phyloP scores from a whole-genome alignment of 2,329 filamentous ascomycete species.

The Drechslera avenae region DNA sequence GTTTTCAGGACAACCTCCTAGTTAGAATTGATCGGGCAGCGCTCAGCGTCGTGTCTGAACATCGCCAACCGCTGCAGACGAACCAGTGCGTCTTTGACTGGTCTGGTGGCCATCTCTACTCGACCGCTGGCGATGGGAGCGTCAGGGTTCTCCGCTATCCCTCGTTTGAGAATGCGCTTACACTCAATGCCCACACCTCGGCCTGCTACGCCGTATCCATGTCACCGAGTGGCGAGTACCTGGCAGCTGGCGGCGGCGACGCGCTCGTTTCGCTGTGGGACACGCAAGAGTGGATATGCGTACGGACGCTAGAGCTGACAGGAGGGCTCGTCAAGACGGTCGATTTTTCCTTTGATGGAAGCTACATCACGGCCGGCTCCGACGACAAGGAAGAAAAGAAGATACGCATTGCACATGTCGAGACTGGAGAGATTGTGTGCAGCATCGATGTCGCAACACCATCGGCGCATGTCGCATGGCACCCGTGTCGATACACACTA shows the following conservation, averaged over 20 bases:
- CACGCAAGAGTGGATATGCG: conserved; percentile 76
- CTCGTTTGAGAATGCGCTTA: conserved; percentile 56
- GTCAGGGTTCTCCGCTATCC: conserved; percentile 66
- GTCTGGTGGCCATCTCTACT: conserved; percentile 71
- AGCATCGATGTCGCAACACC: conserved; percentile 71
- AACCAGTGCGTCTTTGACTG: conserved; percentile 78
- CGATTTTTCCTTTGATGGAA: conserved; percentile 79
- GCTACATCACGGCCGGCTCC: conserved; percentile 73
- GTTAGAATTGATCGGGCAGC: conserved; percentile 67
- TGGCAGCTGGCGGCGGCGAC: conserved; percentile 77
- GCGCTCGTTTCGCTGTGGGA: conserved; percentile 79
- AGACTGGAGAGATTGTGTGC: conserved; percentile 74
- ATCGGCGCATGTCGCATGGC: conserved; percentile 74
- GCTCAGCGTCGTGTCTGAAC: conserved; percentile 60
- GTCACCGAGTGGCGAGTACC: conserved; percentile 71
- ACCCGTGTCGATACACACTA: conserved; percentile 73
- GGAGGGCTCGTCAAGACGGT: conserved; percentile 72
- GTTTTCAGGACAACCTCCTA: conserved; percentile 64
- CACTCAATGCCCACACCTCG: conserved; percentile 73
- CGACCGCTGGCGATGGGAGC: conserved; percentile 72
- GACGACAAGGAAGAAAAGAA: conserved; percentile 76
- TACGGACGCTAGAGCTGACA: conserved; percentile 71
- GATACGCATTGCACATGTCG: conserved; percentile 72
- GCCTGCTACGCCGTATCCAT: conserved; percentile 71
- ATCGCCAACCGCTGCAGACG: conserved; percentile 67